Evolutionary conservation across 495 filamentous ascomycete species (phyloP).

Genomic region (Elaphomyces granulatus): DNA sequence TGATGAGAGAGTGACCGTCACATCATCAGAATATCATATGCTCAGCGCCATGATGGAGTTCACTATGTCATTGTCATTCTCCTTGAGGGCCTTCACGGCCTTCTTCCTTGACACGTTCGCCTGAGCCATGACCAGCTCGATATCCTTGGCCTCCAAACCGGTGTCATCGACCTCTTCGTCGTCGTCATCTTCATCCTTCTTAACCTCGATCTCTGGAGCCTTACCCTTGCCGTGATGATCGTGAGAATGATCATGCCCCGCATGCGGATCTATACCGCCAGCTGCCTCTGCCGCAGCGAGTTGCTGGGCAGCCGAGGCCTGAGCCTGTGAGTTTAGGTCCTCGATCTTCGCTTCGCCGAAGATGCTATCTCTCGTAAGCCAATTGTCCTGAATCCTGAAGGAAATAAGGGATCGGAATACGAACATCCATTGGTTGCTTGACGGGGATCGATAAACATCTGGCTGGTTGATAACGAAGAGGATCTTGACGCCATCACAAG

Average conservation of each 20-base stretch:
- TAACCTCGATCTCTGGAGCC: constrained; percentile 54
- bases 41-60: constrained; percentile 99
- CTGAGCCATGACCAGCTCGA: constrained; percentile 97
- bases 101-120: constrained; percentile 93
- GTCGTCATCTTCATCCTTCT: constrained; percentile 89
- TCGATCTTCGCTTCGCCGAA: constrained; percentile 99
- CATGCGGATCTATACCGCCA: constrained; percentile 63
- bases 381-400: constrained; percentile 7
- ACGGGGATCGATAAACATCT: constrained; percentile 96
- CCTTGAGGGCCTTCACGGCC: constrained; percentile 94
- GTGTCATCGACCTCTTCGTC: constrained; percentile 88
- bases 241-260: constrained; percentile 46
- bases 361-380: constrained; percentile 46
- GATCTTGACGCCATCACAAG: constrained; percentile 56
- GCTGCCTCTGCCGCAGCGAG: constrained; percentile 70
- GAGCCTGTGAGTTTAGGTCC: constrained; percentile 94
- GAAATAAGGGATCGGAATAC: constrained; percentile 18
- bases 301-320: constrained; percentile 84
- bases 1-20: no score
- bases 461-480: constrained; percentile 99
- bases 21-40: constrained; percentile 51
- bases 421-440: constrained; percentile 99
- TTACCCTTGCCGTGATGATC: constrained; percentile 70
- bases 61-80: constrained; percentile 99
- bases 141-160: constrained; percentile 95